Conservation (phyloP, 306 rosid species). For the Medicago truncatula region MtrunA17r5.0-ANR NC_053046.1:37839001-37839500, state of each 20-base stretch:
- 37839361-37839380: constrained; percentile 34
- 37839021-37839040: too few relatives aligned
- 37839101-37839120: background rate
- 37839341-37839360: constrained; percentile 4
- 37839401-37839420: constrained; percentile 98
- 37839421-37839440: constrained; percentile 86
- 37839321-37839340: constrained; percentile 22
- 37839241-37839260: background rate
- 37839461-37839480: constrained; percentile 66
- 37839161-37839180: background rate
- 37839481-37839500: constrained; percentile 43
- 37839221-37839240: background rate
- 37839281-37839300: constrained; percentile 36
- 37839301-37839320: constrained; percentile 35
- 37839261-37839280: background rate
- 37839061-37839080: too few relatives aligned
- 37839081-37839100: background rate
- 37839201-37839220: background rate
- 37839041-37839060: too few relatives aligned
- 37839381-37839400: background rate
- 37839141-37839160: background rate
- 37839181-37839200: background rate
- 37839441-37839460: constrained; percentile 91
- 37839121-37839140: constrained; percentile 4
- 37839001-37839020: too few relatives aligned